These are phyloP conservation scores for Angomonas desouzai DNA, from an alignment of 208 protist species.

Conservation along the genomic window DNA sequence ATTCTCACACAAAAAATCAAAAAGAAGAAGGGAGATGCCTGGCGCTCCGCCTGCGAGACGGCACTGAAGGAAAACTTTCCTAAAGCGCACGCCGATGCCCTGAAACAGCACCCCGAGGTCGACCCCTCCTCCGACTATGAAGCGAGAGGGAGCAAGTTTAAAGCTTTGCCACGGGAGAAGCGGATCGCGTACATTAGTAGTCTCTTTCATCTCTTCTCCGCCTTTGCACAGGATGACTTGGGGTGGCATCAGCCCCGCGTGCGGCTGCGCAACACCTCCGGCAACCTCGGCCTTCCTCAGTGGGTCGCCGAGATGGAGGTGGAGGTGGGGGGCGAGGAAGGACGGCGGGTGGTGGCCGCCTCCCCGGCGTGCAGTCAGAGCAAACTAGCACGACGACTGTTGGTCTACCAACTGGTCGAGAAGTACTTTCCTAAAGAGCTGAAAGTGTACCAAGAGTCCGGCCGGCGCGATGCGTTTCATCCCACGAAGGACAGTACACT, in stretches of 20 bases:
- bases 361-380: slow-evolving; percentile 64
- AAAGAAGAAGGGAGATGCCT: slow-evolving; percentile 68
- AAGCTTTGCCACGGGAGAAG: slow-evolving; percentile 82
- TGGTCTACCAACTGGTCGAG: slow-evolving; percentile 66
- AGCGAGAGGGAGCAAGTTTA: slow-evolving; percentile 52
- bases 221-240: slow-evolving; percentile 83
- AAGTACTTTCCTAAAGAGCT: slow-evolving; percentile 83
- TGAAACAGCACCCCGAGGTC: slow-evolving; percentile 69
- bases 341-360: slow-evolving; percentile 66
- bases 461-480: slow-evolving; percentile 52
- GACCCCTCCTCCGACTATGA: slow-evolving; percentile 72
- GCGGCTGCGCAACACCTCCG: slow-evolving; percentile 66
- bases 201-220: slow-evolving; percentile 58
- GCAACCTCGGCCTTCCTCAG: slow-evolving; percentile 65
- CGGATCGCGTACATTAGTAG: slow-evolving; percentile 71
- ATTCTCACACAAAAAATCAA: slow-evolving; percentile 61
- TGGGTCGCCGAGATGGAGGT: slow-evolving; percentile 89
- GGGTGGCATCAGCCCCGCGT: slow-evolving; percentile 81
- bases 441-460: slow-evolving; percentile 45
- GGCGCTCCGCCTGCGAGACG: slow-evolving; percentile 70
- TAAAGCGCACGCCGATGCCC: slow-evolving; percentile 58
- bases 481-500: slow-evolving; percentile 25
- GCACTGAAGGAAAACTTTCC: slow-evolving; percentile 84
- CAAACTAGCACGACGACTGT: slow-evolving; percentile 48
- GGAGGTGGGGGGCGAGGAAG: slow-evolving; percentile 60